Conservation (phyloP, 495 filamentous ascomycete species). For the Penicillium paradoxum region DNA sequence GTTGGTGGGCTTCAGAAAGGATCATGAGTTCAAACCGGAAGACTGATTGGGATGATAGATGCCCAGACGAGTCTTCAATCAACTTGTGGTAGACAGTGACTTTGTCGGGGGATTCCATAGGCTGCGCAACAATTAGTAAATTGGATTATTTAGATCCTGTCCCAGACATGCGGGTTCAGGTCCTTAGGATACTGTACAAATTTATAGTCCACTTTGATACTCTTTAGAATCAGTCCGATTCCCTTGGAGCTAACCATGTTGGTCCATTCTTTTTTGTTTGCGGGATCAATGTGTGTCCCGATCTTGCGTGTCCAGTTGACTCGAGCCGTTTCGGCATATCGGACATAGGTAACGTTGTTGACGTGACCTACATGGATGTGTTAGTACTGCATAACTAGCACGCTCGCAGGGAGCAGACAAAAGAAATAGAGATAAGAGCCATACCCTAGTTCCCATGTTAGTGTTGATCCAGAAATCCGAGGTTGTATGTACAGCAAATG, state of each 20-base stretch:
- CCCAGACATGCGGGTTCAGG: not conserved
- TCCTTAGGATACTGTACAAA: slow-evolving; percentile 57
- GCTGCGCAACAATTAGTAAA: slow-evolving; percentile 44
- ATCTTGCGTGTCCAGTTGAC: slow-evolving; percentile 81
- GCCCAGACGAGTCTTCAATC: slow-evolving; percentile 40
- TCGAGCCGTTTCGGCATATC: slow-evolving; percentile 80
- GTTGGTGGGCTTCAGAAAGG: slow-evolving; percentile 72
- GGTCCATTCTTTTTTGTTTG: slow-evolving; percentile 61
- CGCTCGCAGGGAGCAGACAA: too few species aligned
- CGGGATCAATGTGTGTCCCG: slow-evolving; percentile 61
- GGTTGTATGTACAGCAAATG: not conserved
- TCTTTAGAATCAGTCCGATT: slow-evolving; percentile 72
- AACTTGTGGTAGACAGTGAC: slow-evolving; percentile 89
- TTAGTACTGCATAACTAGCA: not conserved
- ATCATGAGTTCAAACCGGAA: slow-evolving; percentile 60
- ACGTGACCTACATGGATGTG: slow-evolving; percentile 59
- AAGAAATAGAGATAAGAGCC: not conserved
- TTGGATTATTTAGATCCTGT: not conserved
- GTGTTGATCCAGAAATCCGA: not conserved
- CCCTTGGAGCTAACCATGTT: slow-evolving; percentile 62
- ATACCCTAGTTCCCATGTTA: slow-evolving; percentile 25
- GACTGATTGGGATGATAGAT: slow-evolving; percentile 36
- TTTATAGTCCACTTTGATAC: slow-evolving; percentile 83
- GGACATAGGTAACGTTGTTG: slow-evolving; percentile 80
- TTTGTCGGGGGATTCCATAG: slow-evolving; percentile 81